phyloP scores from a whole-genome alignment of 2,329 filamentous ascomycete genomes.

The Alternaria atra region DNA sequence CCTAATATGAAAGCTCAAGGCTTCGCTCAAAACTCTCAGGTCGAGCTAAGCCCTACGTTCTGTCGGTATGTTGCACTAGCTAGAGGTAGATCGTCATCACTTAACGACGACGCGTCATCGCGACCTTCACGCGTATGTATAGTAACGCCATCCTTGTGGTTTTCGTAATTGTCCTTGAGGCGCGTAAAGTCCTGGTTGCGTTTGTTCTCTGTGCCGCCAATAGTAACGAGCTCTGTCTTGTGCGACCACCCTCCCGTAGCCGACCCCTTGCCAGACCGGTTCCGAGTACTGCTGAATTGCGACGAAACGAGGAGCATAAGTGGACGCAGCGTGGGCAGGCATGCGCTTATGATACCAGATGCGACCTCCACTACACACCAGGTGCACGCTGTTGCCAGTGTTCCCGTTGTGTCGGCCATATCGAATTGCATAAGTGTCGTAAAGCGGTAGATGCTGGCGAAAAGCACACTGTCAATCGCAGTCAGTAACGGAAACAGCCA shows the following conservation, averaged over 20 bases:
- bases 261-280: conserved; percentile 1
- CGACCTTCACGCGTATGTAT: background rate
- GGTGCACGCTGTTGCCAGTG: conserved; percentile 21
- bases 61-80: background rate
- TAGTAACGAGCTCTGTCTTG: conserved; percentile 14
- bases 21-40: background rate
- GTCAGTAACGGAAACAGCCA: conserved; percentile 4
- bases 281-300: conserved; percentile 16
- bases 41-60: background rate
- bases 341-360: conserved; percentile 24
- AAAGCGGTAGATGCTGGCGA: conserved; percentile 26
- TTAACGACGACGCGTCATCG: background rate
- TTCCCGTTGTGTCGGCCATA: conserved; percentile 17
- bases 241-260: background rate
- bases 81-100: background rate
- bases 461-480: conserved; percentile 21
- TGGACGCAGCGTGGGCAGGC: conserved; percentile 23
- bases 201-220: conserved; percentile 10
- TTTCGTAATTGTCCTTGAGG: conserved; percentile 3
- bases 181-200: conserved; percentile 13
- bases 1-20: background rate
- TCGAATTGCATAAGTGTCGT: conserved; percentile 26
- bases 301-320: conserved; percentile 21
- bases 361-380: conserved; percentile 27
- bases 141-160: background rate